A percentile compares a stretch with the other conserved stretches of the same genome.
These are phyloP conservation scores for Trematosphaeria pertusa DNA, from an alignment of 2,329 filamentous ascomycete genomes.

Conservation along the genomic window DNA sequence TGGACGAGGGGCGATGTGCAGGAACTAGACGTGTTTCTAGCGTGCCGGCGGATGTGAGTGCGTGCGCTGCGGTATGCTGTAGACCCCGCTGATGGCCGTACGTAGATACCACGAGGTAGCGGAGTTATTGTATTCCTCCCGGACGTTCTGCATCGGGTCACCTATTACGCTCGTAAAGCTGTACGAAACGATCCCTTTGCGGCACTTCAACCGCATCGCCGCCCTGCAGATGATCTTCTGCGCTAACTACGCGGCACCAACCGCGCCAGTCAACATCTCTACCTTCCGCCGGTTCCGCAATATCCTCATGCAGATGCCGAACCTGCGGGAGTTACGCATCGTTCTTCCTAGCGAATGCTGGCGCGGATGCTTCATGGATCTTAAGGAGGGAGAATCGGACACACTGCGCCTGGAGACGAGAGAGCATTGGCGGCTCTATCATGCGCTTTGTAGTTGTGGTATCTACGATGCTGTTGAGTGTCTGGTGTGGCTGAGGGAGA, in stretches of 20 bases:
- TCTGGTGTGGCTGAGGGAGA: not conserved
- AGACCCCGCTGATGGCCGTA: not conserved
- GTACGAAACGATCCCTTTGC: not conserved
- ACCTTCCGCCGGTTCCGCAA: not conserved
- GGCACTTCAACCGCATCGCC: not conserved
- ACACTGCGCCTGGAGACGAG: no score
- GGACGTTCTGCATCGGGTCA: not conserved
- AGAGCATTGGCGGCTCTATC: no score
- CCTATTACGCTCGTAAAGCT: not conserved
- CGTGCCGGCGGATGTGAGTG: not conserved
- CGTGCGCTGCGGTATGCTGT: not conserved
- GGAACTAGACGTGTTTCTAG: not conserved
- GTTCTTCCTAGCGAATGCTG: not conserved
- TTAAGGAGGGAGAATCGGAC: no score
- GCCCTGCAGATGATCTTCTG: not conserved
- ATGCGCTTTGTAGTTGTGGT: not conserved
- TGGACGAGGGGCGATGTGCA: not conserved
- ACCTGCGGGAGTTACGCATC: not conserved
- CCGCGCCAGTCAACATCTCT: not conserved
- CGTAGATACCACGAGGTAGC: not conserved
- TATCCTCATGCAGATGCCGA: not conserved
- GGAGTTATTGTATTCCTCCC: not conserved
- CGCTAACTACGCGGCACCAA: not conserved
- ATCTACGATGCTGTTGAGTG: not conserved
- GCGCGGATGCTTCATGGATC: not conserved